Evolutionary conservation across 2,329 filamentous ascomycete genomes (phyloP).

Genomic region (Exophiala sp.): DNA sequence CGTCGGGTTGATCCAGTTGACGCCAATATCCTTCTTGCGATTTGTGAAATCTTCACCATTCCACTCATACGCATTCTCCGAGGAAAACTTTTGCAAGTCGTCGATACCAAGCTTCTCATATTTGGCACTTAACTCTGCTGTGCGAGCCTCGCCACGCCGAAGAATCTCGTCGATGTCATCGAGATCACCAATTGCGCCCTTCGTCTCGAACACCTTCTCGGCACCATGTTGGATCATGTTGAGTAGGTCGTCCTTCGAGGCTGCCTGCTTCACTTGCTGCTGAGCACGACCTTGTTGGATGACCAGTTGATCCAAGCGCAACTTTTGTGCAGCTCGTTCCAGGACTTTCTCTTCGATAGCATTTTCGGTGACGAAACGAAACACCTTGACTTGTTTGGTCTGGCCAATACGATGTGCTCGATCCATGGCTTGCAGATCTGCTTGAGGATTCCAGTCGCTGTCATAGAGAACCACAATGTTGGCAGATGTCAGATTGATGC

Average conservation of each 20-base stretch:
- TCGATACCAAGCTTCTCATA: slow-evolving; percentile 97
- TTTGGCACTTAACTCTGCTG: slow-evolving; percentile 83
- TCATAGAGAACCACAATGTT: slow-evolving; percentile 97
- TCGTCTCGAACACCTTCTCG: slow-evolving; percentile 82
- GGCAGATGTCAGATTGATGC: slow-evolving; percentile 92
- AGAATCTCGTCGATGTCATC: slow-evolving; percentile 90
- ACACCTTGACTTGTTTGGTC: slow-evolving; percentile 96
- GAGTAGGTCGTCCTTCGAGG: slow-evolving; percentile 91
- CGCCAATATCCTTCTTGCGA: slow-evolving; percentile 84
- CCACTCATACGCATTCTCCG: slow-evolving; percentile 97
- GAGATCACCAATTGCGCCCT: slow-evolving; percentile 61
- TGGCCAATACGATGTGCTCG: slow-evolving; percentile 97
- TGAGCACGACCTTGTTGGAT: slow-evolving; percentile 97
- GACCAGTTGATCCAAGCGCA: slow-evolving; percentile 92
- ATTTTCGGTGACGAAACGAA: slow-evolving; percentile 95
- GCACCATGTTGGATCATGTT: slow-evolving; percentile 99
- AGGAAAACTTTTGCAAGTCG: slow-evolving; percentile 95
- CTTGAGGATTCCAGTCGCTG: slow-evolving; percentile 98
- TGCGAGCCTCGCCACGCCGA: slow-evolving; percentile 79
- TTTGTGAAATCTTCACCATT: slow-evolving; percentile 95
- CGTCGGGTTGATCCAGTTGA: slow-evolving; percentile 96
- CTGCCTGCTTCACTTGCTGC: slow-evolving; percentile 81
- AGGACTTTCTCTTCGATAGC: slow-evolving; percentile 98
- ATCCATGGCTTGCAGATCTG: slow-evolving; percentile 98
- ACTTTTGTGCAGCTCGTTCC: slow-evolving; percentile 92